A percentile compares a stretch with the other conserved stretches of the same genome.
Conservation (phyloP, 2,329 filamentous ascomycete species). For the Botrytis elliptica region DNA sequence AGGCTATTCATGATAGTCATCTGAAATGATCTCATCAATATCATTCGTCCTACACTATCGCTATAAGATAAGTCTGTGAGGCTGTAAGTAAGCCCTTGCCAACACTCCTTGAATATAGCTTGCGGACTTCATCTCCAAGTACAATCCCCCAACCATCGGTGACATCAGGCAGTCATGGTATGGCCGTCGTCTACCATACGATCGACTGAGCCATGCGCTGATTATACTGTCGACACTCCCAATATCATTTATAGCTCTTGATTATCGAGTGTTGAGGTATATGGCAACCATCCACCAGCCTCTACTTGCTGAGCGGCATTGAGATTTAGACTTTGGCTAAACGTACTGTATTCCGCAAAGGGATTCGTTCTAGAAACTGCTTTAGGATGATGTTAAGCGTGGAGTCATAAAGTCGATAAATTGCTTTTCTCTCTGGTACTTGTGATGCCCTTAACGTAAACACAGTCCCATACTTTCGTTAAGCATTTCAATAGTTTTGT, state of each 20-base stretch:
- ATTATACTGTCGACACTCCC: neutral
- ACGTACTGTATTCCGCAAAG: neutral
- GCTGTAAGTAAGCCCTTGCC: neutral
- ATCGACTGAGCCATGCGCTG: neutral
- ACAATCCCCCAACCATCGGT: neutral
- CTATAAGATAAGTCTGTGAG: conserved; percentile 5
- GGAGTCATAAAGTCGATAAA: neutral
- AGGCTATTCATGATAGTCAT: conserved; percentile 12
- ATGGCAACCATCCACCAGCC: neutral
- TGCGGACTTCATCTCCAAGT: neutral
- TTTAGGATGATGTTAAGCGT: neutral
- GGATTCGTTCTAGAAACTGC: neutral
- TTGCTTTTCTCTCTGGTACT: neutral
- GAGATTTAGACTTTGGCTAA: neutral
- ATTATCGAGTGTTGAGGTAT: neutral
- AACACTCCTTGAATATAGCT: neutral
- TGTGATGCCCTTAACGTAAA: conserved; percentile 46
- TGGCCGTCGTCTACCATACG: neutral
- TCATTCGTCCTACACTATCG: conserved; percentile 8
- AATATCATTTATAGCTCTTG: neutral
- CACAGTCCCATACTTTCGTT: conserved; percentile 72
- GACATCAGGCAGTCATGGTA: neutral
- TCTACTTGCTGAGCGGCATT: neutral
- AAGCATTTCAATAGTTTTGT: conserved; percentile 69
- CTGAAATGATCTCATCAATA: conserved; percentile 7